Evolutionary conservation across 2,329 filamentous ascomycete genomes (phyloP), one percentile per base, ranked within the genome.

Genomic region (Cladosporium oxysporum): DNA sequence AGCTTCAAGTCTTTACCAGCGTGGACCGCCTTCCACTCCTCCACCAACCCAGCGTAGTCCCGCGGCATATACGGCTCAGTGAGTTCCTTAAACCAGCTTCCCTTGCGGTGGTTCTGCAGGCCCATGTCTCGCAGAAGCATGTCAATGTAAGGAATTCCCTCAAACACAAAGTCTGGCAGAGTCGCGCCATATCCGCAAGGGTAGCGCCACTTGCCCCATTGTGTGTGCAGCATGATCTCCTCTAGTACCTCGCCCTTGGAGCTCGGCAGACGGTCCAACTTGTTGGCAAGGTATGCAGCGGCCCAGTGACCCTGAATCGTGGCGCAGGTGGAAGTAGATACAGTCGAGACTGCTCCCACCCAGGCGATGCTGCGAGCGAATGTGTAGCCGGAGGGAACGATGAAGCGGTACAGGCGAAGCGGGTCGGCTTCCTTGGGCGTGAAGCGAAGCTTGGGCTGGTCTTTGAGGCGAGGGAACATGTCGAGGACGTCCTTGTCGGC

Each of bases 131-230:
- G 78, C 67, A 91, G 74, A 73, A 94, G 75, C 72, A 89, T 72
- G 76, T 93, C 91, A 21, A 92, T 75, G 72, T 92, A 95, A 4
- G 90, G 90, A 63, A 94, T 75, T 0, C 85, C 85, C 75, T 95
- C 91, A 72, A 94, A 93, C 21, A 91, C 88, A 69, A 93, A 88
- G 74, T 91, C 90, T 0, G 88, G 88, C 66, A 84, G 82, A 72
- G 81, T 83, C 47, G 80, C 81, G 1, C 90, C 90, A 72, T 87
- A 88, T 0, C 90, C 90, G 3, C 80, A 83, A 0, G 89, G 87
- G 71, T 90, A 91, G 29, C 91, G 83, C 84, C 88, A 89, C 69
- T 83, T 87, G 5, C 89, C 88, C 74, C 90, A 94, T 44, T 90
- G 86, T 23, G 84, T 87, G 73, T 90, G 83, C 57, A 92, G 78